phyloP scores from a whole-genome alignment of 2,329 filamentous ascomycete genomes.

The Corinectria fuckeliana region DNA sequence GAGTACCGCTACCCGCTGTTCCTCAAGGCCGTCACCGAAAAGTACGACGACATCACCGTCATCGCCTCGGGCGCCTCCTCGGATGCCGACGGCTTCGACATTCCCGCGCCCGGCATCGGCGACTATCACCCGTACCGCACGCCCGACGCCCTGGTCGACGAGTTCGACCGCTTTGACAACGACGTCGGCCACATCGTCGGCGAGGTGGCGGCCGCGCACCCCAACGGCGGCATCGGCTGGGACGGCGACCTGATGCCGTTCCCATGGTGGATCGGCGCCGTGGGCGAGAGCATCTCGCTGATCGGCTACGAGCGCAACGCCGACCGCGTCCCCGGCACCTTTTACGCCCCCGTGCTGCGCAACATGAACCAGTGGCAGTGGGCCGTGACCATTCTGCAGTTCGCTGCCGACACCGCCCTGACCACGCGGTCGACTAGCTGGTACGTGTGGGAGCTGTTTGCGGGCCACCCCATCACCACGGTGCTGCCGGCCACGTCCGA shows the following conservation, averaged over 20 bases:
- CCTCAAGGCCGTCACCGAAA: slow-evolving; percentile 62
- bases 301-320: slow-evolving; percentile 70
- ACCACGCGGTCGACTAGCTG: slow-evolving; percentile 59
- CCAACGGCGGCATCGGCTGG: slow-evolving; percentile 59
- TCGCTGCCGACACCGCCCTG: slow-evolving; percentile 54
- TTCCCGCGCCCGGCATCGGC: slow-evolving; percentile 50
- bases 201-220: slow-evolving; percentile 59
- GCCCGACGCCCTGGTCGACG: slow-evolving; percentile 56
- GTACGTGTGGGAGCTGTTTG: slow-evolving; percentile 58
- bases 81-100: slow-evolving; percentile 47
- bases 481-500: slow-evolving; percentile 52
- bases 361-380: slow-evolving; percentile 59
- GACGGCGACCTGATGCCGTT: slow-evolving; percentile 52
- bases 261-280: slow-evolving; percentile 65
- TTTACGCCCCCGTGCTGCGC: slow-evolving; percentile 58
- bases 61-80: slow-evolving; percentile 56
- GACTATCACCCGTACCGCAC: slow-evolving; percentile 60
- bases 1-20: slow-evolving; percentile 66
- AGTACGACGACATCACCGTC: slow-evolving; percentile 63
- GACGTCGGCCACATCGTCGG: slow-evolving; percentile 49
- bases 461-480: slow-evolving; percentile 51
- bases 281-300: slow-evolving; percentile 70
- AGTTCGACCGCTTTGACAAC: slow-evolving; percentile 62
- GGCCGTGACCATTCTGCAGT: slow-evolving; percentile 58
- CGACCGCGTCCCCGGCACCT: slow-evolving; percentile 61